A percentile compares a stretch with the other conserved stretches of the same genome.
These are phyloP conservation scores for Didymella pinodella DNA, from an alignment of 2,329 filamentous ascomycete genomes.

Conservation along the genomic window DNA sequence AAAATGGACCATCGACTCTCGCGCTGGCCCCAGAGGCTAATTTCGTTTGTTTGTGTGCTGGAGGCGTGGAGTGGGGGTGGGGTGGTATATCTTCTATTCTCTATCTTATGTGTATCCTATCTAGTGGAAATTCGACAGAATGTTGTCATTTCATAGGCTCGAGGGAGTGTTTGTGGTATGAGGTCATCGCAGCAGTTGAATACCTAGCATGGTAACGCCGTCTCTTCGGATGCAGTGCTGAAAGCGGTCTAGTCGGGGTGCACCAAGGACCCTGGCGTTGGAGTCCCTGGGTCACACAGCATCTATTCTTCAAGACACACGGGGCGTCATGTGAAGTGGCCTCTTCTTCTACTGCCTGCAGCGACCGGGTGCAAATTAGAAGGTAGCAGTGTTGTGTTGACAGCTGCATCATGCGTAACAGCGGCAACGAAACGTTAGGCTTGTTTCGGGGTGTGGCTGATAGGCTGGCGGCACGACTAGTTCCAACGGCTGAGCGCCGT, in stretches of 20 bases:
- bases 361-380: background rate
- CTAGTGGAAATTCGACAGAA: background rate
- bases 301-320: background rate
- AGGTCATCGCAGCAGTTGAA: background rate
- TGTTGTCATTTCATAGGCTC: background rate
- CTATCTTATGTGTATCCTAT: background rate
- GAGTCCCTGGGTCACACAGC: background rate
- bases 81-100: background rate
- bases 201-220: background rate
- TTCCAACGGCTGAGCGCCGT: constrained; percentile 9
- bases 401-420: constrained; percentile 3
- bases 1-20: background rate
- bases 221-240: constrained; percentile 10
- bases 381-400: background rate
- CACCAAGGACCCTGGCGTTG: constrained; percentile 6
- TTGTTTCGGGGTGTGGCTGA: background rate
- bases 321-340: constrained; percentile 9
- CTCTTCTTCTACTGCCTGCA: background rate
- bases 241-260: constrained; percentile 5
- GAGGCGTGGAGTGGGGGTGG: background rate
- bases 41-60: background rate
- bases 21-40: background rate
- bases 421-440: constrained; percentile 13
- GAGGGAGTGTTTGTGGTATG: background rate
- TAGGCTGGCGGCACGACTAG: constrained; percentile 1